A percentile compares a stretch with the other conserved stretches of the same genome.
Conservation (phyloP, 2,329 filamentous ascomycete genomes). For the Paraphoma chrysanthemicola region DNA sequence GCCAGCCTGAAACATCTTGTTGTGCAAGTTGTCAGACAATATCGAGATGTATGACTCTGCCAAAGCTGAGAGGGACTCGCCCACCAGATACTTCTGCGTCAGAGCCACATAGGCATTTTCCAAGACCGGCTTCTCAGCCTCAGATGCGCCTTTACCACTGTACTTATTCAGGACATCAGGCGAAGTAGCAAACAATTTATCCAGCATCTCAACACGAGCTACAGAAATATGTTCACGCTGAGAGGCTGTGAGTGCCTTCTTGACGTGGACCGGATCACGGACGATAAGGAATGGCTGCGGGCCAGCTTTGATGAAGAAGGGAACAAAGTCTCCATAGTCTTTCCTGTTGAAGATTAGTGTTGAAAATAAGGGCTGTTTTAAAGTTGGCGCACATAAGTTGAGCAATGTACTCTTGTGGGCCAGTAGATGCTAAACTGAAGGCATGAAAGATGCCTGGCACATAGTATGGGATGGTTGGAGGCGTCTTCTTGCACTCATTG, state of each 20-base stretch:
- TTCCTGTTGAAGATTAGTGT: conserved; percentile 21
- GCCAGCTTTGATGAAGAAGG: conserved; percentile 32
- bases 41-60: conserved; percentile 26
- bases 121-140: conserved; percentile 1
- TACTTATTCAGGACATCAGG: conserved; percentile 10
- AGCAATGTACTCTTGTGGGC: conserved; percentile 31
- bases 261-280: conserved; percentile 28
- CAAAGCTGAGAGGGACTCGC: conserved; percentile 9
- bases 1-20: conserved; percentile 38
- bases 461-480: conserved; percentile 31
- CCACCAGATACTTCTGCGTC: conserved; percentile 22
- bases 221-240: conserved; percentile 10
- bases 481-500: conserved; percentile 13
- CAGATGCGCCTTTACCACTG: neutral
- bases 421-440: conserved; percentile 22
- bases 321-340: conserved; percentile 28
- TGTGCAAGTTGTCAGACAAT: conserved; percentile 30
- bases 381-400: conserved; percentile 25
- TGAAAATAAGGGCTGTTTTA: neutral
- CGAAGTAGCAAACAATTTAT: conserved; percentile 22
- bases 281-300: conserved; percentile 25
- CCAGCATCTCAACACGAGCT: conserved; percentile 9
- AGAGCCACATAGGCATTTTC: conserved; percentile 9
- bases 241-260: conserved; percentile 18
- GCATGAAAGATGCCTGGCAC: conserved; percentile 30